phyloP scores from a whole-genome alignment of 257 asterid genomes.

The Cordia subcordata region DNA sequence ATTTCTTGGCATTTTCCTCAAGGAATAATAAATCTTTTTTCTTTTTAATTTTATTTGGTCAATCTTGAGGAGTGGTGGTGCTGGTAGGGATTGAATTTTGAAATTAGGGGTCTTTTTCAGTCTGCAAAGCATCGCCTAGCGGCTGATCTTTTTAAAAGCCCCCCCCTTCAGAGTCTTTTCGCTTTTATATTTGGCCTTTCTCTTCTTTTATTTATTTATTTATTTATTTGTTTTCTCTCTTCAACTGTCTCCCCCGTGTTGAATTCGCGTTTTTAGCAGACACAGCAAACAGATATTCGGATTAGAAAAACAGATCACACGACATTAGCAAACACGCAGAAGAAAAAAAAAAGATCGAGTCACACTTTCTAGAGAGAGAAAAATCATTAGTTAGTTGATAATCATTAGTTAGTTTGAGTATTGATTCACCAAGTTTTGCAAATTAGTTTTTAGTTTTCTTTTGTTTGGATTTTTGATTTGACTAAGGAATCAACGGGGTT shows the following conservation, averaged over 20 bases:
- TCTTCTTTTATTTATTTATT: neutral
- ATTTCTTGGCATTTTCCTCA: too few species aligned
- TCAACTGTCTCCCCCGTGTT: constrained; percentile 87
- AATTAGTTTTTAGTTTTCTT: constrained; percentile 1
- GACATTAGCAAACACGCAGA: neutral
- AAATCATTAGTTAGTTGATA: too few species aligned
- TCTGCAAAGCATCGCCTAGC: neutral
- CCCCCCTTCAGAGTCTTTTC: too few species aligned
- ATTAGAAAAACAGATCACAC: neutral
- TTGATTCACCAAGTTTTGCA: constrained; percentile 3
- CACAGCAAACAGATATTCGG: constrained; percentile 25
- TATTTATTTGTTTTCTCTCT: constrained; percentile 22
- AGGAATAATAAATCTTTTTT: too few species aligned
- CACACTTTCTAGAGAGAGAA: too few species aligned
- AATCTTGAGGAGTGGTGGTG: too few species aligned
- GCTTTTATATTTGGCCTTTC: too few species aligned
- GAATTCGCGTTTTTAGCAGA: constrained; percentile 68
- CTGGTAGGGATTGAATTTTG: too few species aligned
- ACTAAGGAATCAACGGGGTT: neutral
- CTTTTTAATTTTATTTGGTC: too few species aligned
- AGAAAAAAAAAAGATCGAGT: too few species aligned
- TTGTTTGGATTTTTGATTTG: constrained; percentile 1
- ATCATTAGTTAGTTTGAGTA: neutral
- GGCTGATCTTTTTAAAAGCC: neutral
- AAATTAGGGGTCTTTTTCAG: too few species aligned